Evolutionary conservation across 2,329 filamentous ascomycete species (phyloP).

Genomic region (Reticulascus tulasneorum): DNA sequence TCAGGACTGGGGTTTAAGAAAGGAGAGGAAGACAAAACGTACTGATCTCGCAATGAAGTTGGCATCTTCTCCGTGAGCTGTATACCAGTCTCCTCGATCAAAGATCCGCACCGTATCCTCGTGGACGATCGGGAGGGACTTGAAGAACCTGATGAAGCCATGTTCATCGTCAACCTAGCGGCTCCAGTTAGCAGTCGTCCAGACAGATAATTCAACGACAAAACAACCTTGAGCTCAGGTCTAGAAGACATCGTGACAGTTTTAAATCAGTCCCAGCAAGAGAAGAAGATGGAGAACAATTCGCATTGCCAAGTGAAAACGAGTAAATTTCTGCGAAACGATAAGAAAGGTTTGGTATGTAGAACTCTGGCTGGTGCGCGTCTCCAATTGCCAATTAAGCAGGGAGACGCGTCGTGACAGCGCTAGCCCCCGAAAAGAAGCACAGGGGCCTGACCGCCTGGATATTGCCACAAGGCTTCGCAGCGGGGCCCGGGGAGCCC

Average conservation of each 20-base stretch:
- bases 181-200: background rate
- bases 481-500: too few relatives aligned
- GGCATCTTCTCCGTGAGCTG: conserved; percentile 84
- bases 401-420: conserved; percentile 12
- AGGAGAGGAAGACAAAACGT: conserved; percentile 18
- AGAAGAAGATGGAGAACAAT: conserved; percentile 2
- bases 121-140: conserved; percentile 68
- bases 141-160: conserved; percentile 96
- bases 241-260: conserved; percentile 60
- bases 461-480: conserved; percentile 1
- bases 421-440: conserved; percentile 4
- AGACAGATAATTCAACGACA: conserved; percentile 5
- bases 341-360: conserved; percentile 8
- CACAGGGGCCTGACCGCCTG: background rate
- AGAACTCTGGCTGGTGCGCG: conserved; percentile 8
- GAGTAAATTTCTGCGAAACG: background rate
- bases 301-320: background rate
- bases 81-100: conserved; percentile 92
- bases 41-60: conserved; percentile 77
- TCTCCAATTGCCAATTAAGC: conserved; percentile 7
- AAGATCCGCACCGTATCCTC: conserved; percentile 84
- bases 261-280: background rate
- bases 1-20: background rate
- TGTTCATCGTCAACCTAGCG: conserved; percentile 87
- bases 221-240: conserved; percentile 63